phyloP scores from a whole-genome alignment of 2,329 filamentous ascomycete species.

The Gnomoniopsis smithogilvyi region DNA sequence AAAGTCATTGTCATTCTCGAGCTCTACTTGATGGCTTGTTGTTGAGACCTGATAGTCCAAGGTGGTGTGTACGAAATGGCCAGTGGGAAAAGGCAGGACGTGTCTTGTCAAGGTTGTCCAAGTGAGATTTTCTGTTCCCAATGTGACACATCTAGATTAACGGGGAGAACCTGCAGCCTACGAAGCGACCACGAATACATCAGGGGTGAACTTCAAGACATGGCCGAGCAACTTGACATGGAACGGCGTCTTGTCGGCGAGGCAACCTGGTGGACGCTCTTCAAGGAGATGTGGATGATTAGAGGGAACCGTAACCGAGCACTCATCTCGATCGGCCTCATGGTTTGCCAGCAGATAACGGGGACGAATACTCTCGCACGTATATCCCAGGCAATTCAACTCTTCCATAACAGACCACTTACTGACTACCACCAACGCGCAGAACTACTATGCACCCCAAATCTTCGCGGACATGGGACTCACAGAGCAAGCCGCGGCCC shows the following conservation, averaged over 20 bases:
- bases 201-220: constrained; percentile 61
- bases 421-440: not conserved
- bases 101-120: constrained; percentile 51
- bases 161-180: constrained; percentile 41
- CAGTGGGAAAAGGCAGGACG: constrained; percentile 61
- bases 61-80: constrained; percentile 66
- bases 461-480: constrained; percentile 68
- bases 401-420: no score
- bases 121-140: constrained; percentile 23
- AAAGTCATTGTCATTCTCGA: not conserved
- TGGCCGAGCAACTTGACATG: constrained; percentile 64
- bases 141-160: not conserved
- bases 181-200: constrained; percentile 50
- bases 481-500: constrained; percentile 47
- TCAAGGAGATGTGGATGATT: constrained; percentile 62
- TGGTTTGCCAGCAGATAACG: constrained; percentile 27
- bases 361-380: constrained; percentile 9
- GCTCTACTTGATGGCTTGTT: no score
- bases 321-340: constrained; percentile 54
- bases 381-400: not conserved
- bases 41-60: constrained; percentile 45
- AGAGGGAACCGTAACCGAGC: constrained; percentile 61
- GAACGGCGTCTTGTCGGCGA: constrained; percentile 55
- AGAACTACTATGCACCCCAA: constrained; percentile 65
- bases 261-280: constrained; percentile 51